A percentile compares a stretch with the other conserved stretches of the same genome.
phyloP scores from a whole-genome alignment of 208 protist species.

The Trypanosoma mega region DNA sequence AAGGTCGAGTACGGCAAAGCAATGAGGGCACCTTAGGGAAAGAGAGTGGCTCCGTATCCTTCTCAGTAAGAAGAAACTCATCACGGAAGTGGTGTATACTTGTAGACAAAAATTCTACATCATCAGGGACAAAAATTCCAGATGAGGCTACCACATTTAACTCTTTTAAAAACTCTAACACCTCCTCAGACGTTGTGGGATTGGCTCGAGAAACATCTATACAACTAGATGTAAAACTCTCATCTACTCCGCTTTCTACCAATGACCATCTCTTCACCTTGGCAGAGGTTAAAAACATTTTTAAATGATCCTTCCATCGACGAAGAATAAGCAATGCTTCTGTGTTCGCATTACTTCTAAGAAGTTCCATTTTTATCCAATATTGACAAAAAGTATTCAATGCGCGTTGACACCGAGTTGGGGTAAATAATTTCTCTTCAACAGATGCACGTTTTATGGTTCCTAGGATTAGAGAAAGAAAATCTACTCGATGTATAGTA shows the following conservation, averaged over 20 bases:
- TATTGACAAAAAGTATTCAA: conserved; percentile 78
- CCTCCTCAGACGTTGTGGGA: conserved; percentile 12
- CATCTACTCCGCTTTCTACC: conserved; percentile 69
- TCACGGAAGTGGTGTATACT: conserved; percentile 12
- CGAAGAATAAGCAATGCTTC: conserved; percentile 44
- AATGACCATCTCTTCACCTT: conserved; percentile 47
- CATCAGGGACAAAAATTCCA: conserved; percentile 6
- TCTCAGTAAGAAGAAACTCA: conserved; percentile 23
- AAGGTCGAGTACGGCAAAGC: conserved; percentile 7
- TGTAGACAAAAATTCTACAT: neutral
- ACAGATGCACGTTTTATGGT: conserved; percentile 27
- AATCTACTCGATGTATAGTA: conserved; percentile 80
- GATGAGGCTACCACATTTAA: conserved; percentile 15
- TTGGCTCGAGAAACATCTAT: conserved; percentile 39
- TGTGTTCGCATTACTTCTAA: conserved; percentile 47
- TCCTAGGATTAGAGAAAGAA: conserved; percentile 73
- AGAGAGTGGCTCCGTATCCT: neutral
- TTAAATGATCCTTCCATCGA: conserved; percentile 82
- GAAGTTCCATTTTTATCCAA: conserved; percentile 72
- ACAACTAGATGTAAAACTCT: conserved; percentile 64
- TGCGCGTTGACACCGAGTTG: conserved; percentile 43
- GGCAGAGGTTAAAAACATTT: conserved; percentile 61
- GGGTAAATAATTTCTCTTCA: conserved; percentile 20
- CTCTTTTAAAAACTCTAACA: conserved; percentile 37
- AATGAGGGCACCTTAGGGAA: conserved; percentile 10